A percentile compares a stretch with the other conserved stretches of the same genome.
Evolutionary conservation across 2,329 filamentous ascomycete species (phyloP).

Genomic region (Paraphaeosphaeria minitans): DNA sequence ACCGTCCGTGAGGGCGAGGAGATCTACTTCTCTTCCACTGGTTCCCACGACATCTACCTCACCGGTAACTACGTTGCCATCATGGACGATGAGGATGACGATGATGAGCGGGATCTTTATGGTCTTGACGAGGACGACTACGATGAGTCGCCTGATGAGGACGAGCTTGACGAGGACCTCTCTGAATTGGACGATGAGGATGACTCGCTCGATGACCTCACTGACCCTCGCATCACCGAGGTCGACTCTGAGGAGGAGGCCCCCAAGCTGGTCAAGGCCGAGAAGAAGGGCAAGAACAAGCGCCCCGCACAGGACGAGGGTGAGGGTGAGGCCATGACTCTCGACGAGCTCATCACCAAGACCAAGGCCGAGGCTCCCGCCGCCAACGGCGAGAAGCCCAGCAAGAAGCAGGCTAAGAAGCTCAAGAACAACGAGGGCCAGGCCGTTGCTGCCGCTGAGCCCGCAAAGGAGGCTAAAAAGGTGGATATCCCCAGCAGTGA

Average conservation of each 20-base stretch:
- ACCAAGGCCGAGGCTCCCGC: conserved; percentile 58
- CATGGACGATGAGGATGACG: conserved; percentile 63
- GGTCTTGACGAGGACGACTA: conserved; percentile 71
- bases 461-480: conserved; percentile 60
- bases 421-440: conserved; percentile 98
- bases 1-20: conserved; percentile 86
- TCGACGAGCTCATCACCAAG: conserved; percentile 87
- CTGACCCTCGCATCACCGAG: conserved; percentile 82
- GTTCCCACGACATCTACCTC: conserved; percentile 87
- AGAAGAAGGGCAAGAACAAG: conserved; percentile 84
- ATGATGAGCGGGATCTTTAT: conserved; percentile 64
- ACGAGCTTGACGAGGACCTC: conserved; percentile 67
- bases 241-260: conserved; percentile 74
- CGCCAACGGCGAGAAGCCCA: conserved; percentile 73
- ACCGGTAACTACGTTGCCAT: conserved; percentile 94
- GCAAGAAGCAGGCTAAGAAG: conserved; percentile 98
- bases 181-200: conserved; percentile 51
- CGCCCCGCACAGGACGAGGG: conserved; percentile 73
- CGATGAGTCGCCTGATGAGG: conserved; percentile 78
- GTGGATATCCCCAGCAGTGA: conserved; percentile 55
- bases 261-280: conserved; percentile 57
- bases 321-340: conserved; percentile 62
- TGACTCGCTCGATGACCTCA: conserved; percentile 63
- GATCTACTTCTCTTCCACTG: conserved; percentile 89
- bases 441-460: conserved; percentile 64